Base-by-base conservation (phyloP, 75 land plant genomes). In the Pinus tabuliformis region DNA sequence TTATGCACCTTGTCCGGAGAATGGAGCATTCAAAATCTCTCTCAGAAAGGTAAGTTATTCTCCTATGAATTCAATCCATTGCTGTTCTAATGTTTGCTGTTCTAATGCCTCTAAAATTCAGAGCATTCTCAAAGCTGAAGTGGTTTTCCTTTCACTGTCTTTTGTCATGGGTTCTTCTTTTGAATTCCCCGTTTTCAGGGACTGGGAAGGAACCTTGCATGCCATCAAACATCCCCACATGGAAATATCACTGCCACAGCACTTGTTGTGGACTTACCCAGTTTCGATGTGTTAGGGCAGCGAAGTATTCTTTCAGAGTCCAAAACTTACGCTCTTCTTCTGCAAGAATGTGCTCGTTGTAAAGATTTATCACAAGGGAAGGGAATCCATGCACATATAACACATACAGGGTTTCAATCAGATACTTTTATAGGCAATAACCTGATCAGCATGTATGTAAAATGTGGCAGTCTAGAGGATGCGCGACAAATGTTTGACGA, bases 401-500 rank as follows among this genome's bases (percentile, higher is more conserved):
- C 39, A 24, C 39, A 62, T 16, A 63, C 60, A 20, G 83, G 83
- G 6, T 72, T 68, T 58, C 76, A 64, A 58, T 36, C 57, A 6
- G 83, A 82, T 73, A 49, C 45, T 7, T 65, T 72, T 54, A 52
- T 82, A 14, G 72, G 52, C 16, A 82, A 74, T 21, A 37, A 75
- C 15, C 83, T 82, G 13, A 15, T 82, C n/a, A 37, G 65, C 75
- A 77, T 82, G 73, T 71, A 71, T 71, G 54, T 39, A 12, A 13
- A 52, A 9, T 20, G 45, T 71, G 73, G 28, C 20, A 71, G 71
- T 18, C 75, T 86, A 45, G 72, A 78, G 13, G 56, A 62, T 18
- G 93, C 88, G 16, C 24, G 56, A 52, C 15, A 73, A 4, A 2
- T 86, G 86, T 91, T 91, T 73, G 83, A 30, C 1, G 57, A 64